Evolutionary conservation across 164 flowering plant species (phyloP).

Genomic region (Cinnamomum micranthum): DNA sequence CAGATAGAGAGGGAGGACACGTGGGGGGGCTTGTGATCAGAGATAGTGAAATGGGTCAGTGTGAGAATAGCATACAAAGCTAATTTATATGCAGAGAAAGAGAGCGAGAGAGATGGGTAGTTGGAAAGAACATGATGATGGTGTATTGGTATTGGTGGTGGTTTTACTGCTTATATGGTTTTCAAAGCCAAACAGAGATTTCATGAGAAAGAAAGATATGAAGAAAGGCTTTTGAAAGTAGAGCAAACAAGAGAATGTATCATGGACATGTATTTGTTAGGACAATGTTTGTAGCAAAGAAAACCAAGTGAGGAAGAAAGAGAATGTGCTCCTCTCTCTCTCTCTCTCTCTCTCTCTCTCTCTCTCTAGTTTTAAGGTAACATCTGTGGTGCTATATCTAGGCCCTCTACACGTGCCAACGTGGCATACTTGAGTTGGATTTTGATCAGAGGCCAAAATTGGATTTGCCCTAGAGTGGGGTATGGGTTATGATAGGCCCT

Average conservation of each 20-base stretch:
- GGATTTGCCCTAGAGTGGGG: too few species aligned
- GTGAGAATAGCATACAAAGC: conserved; percentile 2
- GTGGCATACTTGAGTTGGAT: not conserved
- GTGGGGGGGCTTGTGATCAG: not conserved
- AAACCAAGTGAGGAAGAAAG: not conserved
- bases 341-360: not conserved
- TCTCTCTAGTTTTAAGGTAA: not conserved
- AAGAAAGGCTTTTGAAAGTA: not conserved
- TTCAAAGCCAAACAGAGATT: not conserved
- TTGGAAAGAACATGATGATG: not conserved
- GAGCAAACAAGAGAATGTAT: not conserved
- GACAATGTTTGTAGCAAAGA: not conserved
- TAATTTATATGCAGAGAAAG: not conserved
- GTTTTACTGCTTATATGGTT: not conserved
- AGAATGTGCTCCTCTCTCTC: not conserved
- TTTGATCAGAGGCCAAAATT: too few species aligned
- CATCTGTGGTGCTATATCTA: not conserved
- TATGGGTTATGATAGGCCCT: too few species aligned
- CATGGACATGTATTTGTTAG: not conserved
- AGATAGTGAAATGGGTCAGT: not conserved
- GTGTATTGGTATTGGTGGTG: not conserved
- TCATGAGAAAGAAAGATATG: not conserved
- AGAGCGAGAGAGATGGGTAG: not conserved
- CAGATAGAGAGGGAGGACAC: not conserved
- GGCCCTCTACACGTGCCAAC: not conserved